phyloP scores from a whole-genome alignment of 768 basidiomycete genomes.

The Amanita fuliginea region DNA sequence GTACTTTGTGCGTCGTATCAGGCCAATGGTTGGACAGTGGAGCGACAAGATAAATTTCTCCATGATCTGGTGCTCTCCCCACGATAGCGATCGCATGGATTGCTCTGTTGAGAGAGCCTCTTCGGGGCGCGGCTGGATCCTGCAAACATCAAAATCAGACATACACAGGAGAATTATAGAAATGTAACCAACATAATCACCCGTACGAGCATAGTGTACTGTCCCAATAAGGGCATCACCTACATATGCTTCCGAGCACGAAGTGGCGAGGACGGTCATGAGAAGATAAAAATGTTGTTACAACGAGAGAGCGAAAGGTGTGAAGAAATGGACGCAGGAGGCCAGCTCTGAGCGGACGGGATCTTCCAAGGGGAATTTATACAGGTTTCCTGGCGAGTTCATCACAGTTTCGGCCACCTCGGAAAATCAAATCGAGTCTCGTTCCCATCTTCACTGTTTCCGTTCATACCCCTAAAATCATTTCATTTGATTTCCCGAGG shows the following conservation, averaged over 20 bases:
- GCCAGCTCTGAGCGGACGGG: background rate
- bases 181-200: background rate
- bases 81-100: background rate
- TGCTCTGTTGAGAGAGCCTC: background rate
- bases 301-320: background rate
- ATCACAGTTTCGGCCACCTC: background rate
- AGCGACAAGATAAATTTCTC: background rate
- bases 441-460: no score
- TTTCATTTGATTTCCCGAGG: no score
- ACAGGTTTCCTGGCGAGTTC: background rate
- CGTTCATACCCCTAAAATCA: no score
- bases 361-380: background rate
- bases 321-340: background rate
- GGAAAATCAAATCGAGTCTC: no score
- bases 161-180: background rate
- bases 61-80: background rate
- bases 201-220: background rate
- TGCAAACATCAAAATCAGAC: background rate
- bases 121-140: background rate
- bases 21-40: background rate
- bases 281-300: background rate
- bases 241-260: background rate
- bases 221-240: background rate
- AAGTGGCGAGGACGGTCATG: background rate
- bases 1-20: background rate